Base-by-base conservation (phyloP, 2,329 filamentous ascomycete species). In the Celoporthe dispersa region DNA sequence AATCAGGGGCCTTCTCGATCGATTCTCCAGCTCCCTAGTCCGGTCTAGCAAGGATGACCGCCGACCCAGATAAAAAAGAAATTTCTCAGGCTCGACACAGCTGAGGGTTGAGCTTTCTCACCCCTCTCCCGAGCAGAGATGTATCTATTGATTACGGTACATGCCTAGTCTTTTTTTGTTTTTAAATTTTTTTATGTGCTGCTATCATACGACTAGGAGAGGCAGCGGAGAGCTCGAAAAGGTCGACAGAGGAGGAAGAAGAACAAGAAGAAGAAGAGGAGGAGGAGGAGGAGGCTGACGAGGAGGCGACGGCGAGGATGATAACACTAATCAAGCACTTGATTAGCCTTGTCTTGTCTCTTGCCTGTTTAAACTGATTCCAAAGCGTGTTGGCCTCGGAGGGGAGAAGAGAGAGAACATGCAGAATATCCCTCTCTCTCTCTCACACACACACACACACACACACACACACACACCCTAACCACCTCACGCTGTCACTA, bases 11-110 rank as follows among this genome's bases (percentile, higher is more conserved):
- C 55, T 11, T n/a, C 3, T 51, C 14, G 31, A 31, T 37, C 48
- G 48, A 28, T 16, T 12, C 37, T 66, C 16, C 53, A 57, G 31
- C 51, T 53, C 60, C 60, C 65, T 67, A 39, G 53, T 70, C 61
- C 51, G 51, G 57, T 19, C 37, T 44, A 37, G 37, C 51, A 25
- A 41, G 28, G 57, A 65, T 61, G 41, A 33, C 25, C 37, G 14
- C 28, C 28, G 60, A 70, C 66, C 69, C 66, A 68, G 69, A 68
- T 68, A 65, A 65, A 64, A 57, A 64, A 61, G 59, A 70, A 68
- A 53, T 70, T 64, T 65, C 53, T 33, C 33, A 48, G 64, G 14
- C 25, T 64, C n/a, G 25, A 64, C 25, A 12, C n/a, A 25, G 35
- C 39, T 31, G 39, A 35, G 25, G 25, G 53, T 25, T 16, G 51